Percentiles rank a stretch among this genome's conserved stretches.
Evolutionary conservation across 345 rosid genomes (phyloP).

Genomic region (Turnera subulata): DNA sequence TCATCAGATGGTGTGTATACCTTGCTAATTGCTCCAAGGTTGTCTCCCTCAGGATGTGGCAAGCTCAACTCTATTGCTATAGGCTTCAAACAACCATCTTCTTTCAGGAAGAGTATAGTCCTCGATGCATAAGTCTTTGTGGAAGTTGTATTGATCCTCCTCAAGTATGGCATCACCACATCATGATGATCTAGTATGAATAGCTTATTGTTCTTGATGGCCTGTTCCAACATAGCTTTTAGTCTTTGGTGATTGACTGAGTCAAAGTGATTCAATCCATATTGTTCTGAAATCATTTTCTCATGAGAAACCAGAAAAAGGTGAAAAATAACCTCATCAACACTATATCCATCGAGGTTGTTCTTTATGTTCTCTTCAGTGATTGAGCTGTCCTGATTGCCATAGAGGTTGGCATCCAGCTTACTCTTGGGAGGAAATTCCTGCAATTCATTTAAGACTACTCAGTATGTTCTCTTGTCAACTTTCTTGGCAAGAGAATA

Average conservation of each 20-base stretch:
- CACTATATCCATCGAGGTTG: not conserved
- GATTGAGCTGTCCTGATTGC: not conserved
- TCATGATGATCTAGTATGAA: constrained; percentile 33
- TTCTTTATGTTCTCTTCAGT: not conserved
- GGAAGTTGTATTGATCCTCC: constrained; percentile 14
- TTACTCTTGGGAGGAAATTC: constrained; percentile 1
- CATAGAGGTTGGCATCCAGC: not conserved
- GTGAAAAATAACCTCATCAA: not conserved
- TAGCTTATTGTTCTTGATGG: constrained; percentile 18
- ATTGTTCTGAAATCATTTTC: not conserved
- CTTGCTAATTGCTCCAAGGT: not conserved
- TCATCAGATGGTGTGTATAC: constrained; percentile 25
- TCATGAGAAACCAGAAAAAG: no score
- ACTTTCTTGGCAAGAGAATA: not conserved
- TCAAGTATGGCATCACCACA: constrained; percentile 15
- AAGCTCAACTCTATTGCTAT: constrained; percentile 25
- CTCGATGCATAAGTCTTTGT: constrained; percentile 20
- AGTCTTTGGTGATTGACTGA: not conserved
- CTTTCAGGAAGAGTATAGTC: constrained; percentile 24
- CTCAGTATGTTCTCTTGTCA: no score
- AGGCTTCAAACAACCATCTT: constrained; percentile 18
- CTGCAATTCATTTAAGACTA: not conserved
- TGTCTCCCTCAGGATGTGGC: constrained; percentile 20
- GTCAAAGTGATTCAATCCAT: no score
- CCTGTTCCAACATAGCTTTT: not conserved